A percentile compares a stretch with the other conserved stretches of the same genome.
Evolutionary conservation across 2,329 filamentous ascomycete species (phyloP).

Genomic region (Ophiostoma piceae): DNA sequence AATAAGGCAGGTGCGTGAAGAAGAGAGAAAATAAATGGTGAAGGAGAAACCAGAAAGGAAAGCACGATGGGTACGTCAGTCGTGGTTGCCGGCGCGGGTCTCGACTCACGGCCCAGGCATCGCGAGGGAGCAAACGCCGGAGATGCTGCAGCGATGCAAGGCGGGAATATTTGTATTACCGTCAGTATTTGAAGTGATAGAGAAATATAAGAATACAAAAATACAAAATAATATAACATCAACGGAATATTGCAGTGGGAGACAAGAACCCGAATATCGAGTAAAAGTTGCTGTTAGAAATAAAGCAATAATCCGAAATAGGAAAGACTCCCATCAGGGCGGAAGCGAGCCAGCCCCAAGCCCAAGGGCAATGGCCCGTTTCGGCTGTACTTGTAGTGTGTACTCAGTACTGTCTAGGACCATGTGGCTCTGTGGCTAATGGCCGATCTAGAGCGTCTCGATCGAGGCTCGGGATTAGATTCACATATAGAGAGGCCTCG

Average conservation of each 20-base stretch:
- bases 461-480: slow-evolving; percentile 1
- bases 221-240: not conserved
- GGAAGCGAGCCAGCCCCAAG: slow-evolving; percentile 5
- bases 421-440: not conserved
- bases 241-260: not conserved
- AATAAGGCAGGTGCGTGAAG: not conserved
- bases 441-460: not conserved
- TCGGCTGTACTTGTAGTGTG: no score
- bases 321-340: slow-evolving; percentile 1
- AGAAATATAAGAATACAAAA: no score
- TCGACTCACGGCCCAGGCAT: slow-evolving; percentile 4
- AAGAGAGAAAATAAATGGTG: not conserved
- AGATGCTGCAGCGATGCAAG: not conserved
- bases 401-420: no score
- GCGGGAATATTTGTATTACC: not conserved
- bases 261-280: not conserved
- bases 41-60: not conserved
- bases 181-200: not conserved
- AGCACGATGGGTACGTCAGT: not conserved
- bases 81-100: not conserved
- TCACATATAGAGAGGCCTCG: not conserved
- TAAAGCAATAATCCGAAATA: not conserved
- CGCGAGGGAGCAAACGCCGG: not conserved
- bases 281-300: not conserved
- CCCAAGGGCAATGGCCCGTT: no score